phyloP scores from a whole-genome alignment of 345 rosid species.

The Pugionium cornutum region DNA sequence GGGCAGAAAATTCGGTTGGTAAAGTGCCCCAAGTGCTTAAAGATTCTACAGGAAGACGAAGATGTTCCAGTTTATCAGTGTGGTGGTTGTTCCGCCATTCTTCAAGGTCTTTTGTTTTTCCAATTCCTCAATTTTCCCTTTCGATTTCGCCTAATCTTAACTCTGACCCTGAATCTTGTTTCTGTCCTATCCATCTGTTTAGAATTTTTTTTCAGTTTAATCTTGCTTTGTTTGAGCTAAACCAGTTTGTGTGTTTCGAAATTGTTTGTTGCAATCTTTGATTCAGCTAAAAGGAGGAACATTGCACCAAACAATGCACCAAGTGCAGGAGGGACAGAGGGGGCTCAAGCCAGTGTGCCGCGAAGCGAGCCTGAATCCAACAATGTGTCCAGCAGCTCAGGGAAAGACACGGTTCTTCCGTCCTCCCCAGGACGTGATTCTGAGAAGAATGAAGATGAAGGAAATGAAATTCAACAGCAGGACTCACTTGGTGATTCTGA shows the following conservation, averaged over 20 bases:
- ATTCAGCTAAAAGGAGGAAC: conserved; percentile 57
- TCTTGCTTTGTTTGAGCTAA: conserved; percentile 8
- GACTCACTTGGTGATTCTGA: conserved; percentile 29
- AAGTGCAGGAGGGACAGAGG: conserved; percentile 36
- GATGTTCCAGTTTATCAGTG: conserved; percentile 66
- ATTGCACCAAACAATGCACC: conserved; percentile 35
- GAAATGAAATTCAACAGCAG: conserved; percentile 29
- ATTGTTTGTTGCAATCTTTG: conserved; percentile 30
- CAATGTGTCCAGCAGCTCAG: conserved; percentile 39
- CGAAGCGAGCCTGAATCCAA: conserved; percentile 37
- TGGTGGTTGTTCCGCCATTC: conserved; percentile 63
- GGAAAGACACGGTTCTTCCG: conserved; percentile 34
- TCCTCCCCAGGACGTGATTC: conserved; percentile 35
- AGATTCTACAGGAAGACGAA: conserved; percentile 59
- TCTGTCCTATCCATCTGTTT: not conserved
- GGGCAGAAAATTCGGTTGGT: conserved; percentile 56
- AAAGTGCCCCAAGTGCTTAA: conserved; percentile 64
- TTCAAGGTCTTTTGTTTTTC: conserved; percentile 54
- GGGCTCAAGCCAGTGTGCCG: conserved; percentile 30
- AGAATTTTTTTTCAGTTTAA: not conserved
- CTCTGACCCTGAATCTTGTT: conserved; percentile 20
- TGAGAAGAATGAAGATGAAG: conserved; percentile 31
- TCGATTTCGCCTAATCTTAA: not conserved
- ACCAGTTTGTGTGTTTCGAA: conserved; percentile 3
- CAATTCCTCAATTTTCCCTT: conserved; percentile 13